Evolutionary conservation across 2,329 filamentous ascomycete species (phyloP).

Genomic region (Pseudonectria buxi): DNA sequence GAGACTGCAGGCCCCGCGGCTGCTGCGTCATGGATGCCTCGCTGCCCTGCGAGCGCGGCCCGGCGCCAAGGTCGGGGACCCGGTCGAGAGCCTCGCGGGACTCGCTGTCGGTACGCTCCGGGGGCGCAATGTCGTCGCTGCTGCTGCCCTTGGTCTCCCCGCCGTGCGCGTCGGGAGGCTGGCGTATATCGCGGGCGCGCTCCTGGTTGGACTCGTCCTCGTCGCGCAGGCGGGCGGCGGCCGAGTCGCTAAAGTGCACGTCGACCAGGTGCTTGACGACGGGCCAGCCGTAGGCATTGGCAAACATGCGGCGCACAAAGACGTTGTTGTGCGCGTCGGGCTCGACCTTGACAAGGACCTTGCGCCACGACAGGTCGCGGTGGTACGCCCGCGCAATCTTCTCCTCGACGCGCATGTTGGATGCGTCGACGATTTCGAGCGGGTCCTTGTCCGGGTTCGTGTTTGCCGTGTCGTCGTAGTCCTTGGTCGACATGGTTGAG

Average conservation of each 20-base stretch:
- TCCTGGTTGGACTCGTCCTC: slow-evolving; percentile 62
- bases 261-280: slow-evolving; percentile 93
- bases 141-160: slow-evolving; percentile 49
- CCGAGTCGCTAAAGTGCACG: slow-evolving; percentile 79
- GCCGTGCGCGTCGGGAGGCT: slow-evolving; percentile 55
- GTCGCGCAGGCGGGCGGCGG: slow-evolving; percentile 54
- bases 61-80: slow-evolving; percentile 38
- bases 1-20: neutral
- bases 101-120: slow-evolving; percentile 22
- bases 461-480: slow-evolving; percentile 46
- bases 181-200: slow-evolving; percentile 54
- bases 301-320: slow-evolving; percentile 90
- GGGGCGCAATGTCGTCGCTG: slow-evolving; percentile 9
- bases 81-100: slow-evolving; percentile 34
- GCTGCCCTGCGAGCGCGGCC: slow-evolving; percentile 15
- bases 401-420: slow-evolving; percentile 85
- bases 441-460: slow-evolving; percentile 38
- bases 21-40: slow-evolving; percentile 13
- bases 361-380: slow-evolving; percentile 85
- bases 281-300: slow-evolving; percentile 96
- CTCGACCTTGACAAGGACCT: slow-evolving; percentile 90
- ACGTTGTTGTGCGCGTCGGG: slow-evolving; percentile 99
- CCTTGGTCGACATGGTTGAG: slow-evolving; percentile 36
- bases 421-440: slow-evolving; percentile 43
- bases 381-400: slow-evolving; percentile 97